A percentile compares a stretch with the other conserved stretches of the same genome.
These are phyloP conservation scores for Golubevia sp. DNA, from an alignment of 1,284 basidiomycete genomes.

Conservation along the genomic window DNA sequence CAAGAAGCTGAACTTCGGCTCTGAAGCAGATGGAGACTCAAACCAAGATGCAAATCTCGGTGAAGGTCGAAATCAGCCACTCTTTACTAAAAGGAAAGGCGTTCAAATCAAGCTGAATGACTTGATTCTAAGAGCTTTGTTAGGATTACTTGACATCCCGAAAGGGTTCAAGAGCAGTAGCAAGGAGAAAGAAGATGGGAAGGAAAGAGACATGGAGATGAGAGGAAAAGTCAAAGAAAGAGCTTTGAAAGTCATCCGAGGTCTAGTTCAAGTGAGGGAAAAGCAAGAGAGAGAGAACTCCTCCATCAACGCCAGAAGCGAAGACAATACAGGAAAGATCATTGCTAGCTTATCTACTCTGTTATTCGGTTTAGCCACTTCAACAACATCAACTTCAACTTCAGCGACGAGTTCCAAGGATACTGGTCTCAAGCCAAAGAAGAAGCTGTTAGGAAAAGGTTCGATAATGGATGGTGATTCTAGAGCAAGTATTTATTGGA, in stretches of 20 bases:
- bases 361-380: background rate
- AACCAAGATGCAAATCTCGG: too few species aligned
- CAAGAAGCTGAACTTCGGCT: too few species aligned
- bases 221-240: background rate
- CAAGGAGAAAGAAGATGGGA: background rate
- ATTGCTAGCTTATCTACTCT: background rate
- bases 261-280: background rate
- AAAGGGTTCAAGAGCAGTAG: background rate
- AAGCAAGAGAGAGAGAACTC: background rate
- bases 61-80: too few species aligned
- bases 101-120: too few species aligned
- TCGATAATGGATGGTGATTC: slow-evolving; percentile 27
- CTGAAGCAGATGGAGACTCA: too few species aligned
- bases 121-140: too few species aligned
- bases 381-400: background rate
- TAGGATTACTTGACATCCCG: too few species aligned
- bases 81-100: too few species aligned
- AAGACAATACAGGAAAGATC: slow-evolving; percentile 1
- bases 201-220: background rate
- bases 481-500: slow-evolving; percentile 45
- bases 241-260: background rate
- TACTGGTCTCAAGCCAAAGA: slow-evolving; percentile 5
- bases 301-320: background rate
- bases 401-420: background rate
- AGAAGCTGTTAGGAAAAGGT: slow-evolving; percentile 28